Base-by-base conservation (phyloP, 1,284 basidiomycete species). In the Melampsora americana region DNA sequence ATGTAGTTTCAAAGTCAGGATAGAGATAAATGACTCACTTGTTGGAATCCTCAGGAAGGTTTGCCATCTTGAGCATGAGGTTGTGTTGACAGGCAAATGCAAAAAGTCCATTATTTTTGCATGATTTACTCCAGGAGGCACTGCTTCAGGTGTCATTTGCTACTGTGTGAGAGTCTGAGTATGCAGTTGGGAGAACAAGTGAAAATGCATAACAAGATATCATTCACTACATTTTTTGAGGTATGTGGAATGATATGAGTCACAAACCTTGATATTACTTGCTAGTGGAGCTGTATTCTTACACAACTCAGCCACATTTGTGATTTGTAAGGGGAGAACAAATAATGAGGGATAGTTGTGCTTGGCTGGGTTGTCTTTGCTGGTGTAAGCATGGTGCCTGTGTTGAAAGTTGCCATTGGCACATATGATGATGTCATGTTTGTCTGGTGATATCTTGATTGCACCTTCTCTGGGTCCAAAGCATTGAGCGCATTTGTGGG, bases 71-170 rank as follows among this genome's bases (percentile, higher is more conserved):
- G n/a, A n/a, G n/a, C n/a, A n/a, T n/a, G n/a, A n/a, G n/a, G n/a
- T n/a, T n/a, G n/a, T 69, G 67, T 5, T 56, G 50, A 35, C 44
- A 69, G 9, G 67, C 28, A 26, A 48, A 53, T 11, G 44, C 48
- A 69, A 69, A 69, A 5, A 69, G 9, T 2, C 50, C 67, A 59
- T 56, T 69, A n/a, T 39, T 66, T 11, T 66, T 39, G 44, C 46
- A 32, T 39, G 23, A 42, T 9, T 44, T 44, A 11, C 39, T 66
- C 65, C 26, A 66, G 20, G 65, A 42, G 65, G 65, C 6, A 14
- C 46, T 42, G 39, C 11, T 44, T 12, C n/a, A 39, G 7, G 35
- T 66, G n/a, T 66, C 44, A 39, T 44, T 66, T 39, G 65, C 65
- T 14, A 39, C 65, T 42, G 35, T 66, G 65, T 66, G 65, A 44